phyloP scores from a whole-genome alignment of 2,329 filamentous ascomycete genomes.

The Tolypocladium ophioglossoides region DNA sequence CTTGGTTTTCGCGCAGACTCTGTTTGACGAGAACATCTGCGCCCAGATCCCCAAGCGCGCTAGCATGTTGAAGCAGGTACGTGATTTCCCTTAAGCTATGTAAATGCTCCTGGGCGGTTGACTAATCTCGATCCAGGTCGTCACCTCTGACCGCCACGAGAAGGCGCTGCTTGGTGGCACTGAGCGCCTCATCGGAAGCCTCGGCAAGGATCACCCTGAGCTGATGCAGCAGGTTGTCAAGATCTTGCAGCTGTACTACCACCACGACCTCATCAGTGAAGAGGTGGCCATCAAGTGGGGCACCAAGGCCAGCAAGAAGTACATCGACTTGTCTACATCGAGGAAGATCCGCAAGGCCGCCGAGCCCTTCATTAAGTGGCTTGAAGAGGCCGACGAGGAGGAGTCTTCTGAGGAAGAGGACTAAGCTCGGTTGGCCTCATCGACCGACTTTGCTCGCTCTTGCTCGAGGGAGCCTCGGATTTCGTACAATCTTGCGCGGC shows the following conservation, averaged over 20 bases:
- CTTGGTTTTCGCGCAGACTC: conserved; percentile 80
- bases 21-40: conserved; percentile 85
- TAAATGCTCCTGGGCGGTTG: background rate
- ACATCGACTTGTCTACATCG: conserved; percentile 78
- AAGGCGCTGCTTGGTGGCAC: conserved; percentile 92
- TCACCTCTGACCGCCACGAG: conserved; percentile 86
- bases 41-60: conserved; percentile 80
- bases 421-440: conserved; percentile 1
- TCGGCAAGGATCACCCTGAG: conserved; percentile 67
- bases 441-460: background rate
- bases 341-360: conserved; percentile 94
- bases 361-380: conserved; percentile 89
- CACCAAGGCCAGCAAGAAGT: conserved; percentile 94
- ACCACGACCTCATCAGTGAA: conserved; percentile 80
- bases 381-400: conserved; percentile 74
- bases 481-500: background rate
- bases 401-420: conserved; percentile 51
- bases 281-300: conserved; percentile 88
- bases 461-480: background rate
- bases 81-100: conserved; percentile 12
- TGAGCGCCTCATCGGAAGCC: conserved; percentile 71
- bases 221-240: conserved; percentile 68
- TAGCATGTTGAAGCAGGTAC: conserved; percentile 77
- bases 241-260: conserved; percentile 82
- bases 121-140: conserved; percentile 14